Base-by-base conservation (phyloP, 805 yeast species). In the Starmerella apicola region DNA sequence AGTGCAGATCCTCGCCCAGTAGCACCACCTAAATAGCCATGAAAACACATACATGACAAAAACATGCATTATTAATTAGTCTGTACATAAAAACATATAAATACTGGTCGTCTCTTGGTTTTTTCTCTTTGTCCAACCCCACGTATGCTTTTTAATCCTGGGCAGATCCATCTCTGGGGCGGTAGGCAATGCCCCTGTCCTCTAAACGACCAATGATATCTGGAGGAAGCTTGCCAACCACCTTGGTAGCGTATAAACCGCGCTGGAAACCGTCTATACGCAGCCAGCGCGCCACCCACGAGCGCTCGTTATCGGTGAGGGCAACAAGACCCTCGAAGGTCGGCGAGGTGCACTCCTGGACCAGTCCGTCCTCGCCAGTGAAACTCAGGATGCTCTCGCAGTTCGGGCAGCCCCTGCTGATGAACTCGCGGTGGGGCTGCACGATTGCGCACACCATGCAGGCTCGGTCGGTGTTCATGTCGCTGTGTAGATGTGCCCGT, bases 281-380 rank as follows among this genome's bases (percentile, higher is more conserved):
- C 41, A 88, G 66, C 98, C 98, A 88, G 56, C 81, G 75, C 13
- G 95, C 95, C 29, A 84, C 95, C 98, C 98, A 88, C 2, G 95
- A 83, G 26, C 70, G 72, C 37, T 75, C 73, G 37, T 88, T 84
- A 44, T 80, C 85, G 36, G 93, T 84, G 46, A 84, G 68, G 2
- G 96, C 95, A 4, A 88, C 94, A 25, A 82, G 65, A 0, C 98
- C 98, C 65, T 88, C 98, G 57, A 85, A 88, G 0, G 95, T 62
- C 29, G 97, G 97, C 16, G 95, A 84, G 5, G 97, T 91, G 60
- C 95, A 84, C 55, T 85, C 95, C 56, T 78, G 80, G 37, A 81
- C 81, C 27, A 83, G 73, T 16, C 80, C 76, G 38, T 85, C 94
- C 53, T 91, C 95, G 53, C 76, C 79, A 35, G 69, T 71, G 53